phyloP scores from a whole-genome alignment of 176 grass and related monocot species.

The Leersia perrieri region DNA sequence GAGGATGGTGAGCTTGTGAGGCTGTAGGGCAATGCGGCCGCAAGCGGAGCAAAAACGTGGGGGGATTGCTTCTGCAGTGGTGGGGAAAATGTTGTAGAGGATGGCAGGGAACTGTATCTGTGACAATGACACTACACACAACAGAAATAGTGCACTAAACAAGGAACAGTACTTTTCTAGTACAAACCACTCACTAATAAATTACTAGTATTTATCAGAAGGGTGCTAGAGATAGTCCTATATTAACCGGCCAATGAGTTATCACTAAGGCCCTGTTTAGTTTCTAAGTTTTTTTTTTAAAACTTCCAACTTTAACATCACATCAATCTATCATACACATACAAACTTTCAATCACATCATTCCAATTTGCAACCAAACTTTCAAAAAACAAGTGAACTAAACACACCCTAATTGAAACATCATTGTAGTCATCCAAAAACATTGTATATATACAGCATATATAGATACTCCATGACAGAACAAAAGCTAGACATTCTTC shows the following conservation, averaged over 20 bases:
- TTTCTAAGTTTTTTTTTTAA: too few species aligned
- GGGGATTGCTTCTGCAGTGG: background rate
- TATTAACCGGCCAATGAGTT: background rate
- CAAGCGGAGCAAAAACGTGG: background rate
- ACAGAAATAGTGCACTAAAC: constrained; percentile 30
- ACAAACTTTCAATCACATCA: too few species aligned
- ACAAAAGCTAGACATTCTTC: background rate
- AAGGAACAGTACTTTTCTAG: constrained; percentile 15
- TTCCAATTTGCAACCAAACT: too few species aligned
- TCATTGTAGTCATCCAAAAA: background rate
- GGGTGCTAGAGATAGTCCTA: background rate
- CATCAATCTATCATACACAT: too few species aligned
- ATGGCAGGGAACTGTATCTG: background rate
- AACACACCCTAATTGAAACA: too few species aligned
- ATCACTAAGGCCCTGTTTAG: too few species aligned
- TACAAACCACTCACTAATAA: constrained; percentile 8
- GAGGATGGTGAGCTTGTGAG: background rate
- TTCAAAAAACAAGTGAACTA: too few species aligned
- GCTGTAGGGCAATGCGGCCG: background rate
- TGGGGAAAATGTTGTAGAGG: background rate
- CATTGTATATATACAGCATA: background rate
- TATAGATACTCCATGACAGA: background rate
- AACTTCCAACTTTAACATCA: too few species aligned
- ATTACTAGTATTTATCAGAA: background rate
- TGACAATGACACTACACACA: constrained; percentile 19